Evolutionary conservation across 2,329 filamentous ascomycete species (phyloP).

Genomic region (Cordyceps cateniannulata): DNA sequence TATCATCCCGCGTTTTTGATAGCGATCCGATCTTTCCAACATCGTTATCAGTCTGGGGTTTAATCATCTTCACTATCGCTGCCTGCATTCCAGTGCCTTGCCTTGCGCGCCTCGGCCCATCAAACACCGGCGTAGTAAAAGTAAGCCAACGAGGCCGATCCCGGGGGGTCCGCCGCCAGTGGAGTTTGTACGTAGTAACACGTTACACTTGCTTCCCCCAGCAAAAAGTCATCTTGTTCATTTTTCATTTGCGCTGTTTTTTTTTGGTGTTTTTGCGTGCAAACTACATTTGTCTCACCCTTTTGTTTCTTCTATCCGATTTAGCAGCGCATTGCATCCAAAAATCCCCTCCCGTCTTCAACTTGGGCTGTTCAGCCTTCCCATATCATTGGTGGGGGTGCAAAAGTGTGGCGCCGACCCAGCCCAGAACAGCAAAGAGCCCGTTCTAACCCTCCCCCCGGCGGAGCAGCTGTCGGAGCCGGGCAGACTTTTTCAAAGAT

Average conservation of each 20-base stretch:
- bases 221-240: not conserved
- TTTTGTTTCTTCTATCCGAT: not conserved
- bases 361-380: not conserved
- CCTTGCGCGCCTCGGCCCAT: not conserved
- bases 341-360: not conserved
- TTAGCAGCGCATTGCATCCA: not conserved
- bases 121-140: not conserved
- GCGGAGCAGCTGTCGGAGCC: slow-evolving; percentile 10
- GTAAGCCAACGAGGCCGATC: not conserved
- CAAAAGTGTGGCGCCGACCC: not conserved
- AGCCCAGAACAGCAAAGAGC: not conserved
- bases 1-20: not conserved
- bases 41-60: not conserved
- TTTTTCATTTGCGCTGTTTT: not conserved
- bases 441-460: not conserved
- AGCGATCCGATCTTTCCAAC: not conserved
- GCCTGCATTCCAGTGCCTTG: too few species aligned
- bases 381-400: not conserved
- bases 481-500: not conserved
- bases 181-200: not conserved
- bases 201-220: not conserved
- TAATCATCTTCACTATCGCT: not conserved
- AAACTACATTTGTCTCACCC: too few species aligned
- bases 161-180: not conserved
- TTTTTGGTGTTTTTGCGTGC: too few species aligned